Evolutionary conservation across 495 filamentous ascomycete genomes (phyloP), one percentile per base, ranked within the genome.

Genomic region (Endocarpon pusillum): DNA sequence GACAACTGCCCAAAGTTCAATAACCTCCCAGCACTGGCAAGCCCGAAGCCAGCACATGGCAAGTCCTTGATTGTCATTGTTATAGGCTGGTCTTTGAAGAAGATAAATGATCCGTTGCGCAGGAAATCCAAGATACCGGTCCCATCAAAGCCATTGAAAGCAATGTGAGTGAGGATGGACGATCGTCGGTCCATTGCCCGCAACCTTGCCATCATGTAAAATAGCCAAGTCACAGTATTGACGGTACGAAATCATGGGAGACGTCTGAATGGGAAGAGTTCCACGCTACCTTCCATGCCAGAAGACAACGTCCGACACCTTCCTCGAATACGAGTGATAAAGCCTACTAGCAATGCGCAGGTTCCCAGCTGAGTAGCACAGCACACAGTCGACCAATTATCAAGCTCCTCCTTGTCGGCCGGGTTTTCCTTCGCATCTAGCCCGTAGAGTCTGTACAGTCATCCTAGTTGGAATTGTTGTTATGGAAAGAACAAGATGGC

Each of bases 221-320:
- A 59, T n/a, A 69, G 45, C 46, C 67, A 64, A 9, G 52, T 46
- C 19, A 62, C 31, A 32, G 56, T 62, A 43, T 67, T 69, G 39
- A 66, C 49, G 17, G 58, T 37, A 66, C 62, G 43, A 67, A 67
- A 25, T 61, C 39, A 38, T 69, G 62, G 17, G 57, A 48, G 8
- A 57, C 52, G 12, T 57, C 49, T 19, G 67, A 52, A 21, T 51
- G 39, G 15, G 51, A 46, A 10, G 45, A 21, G 37, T 68, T 67
- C 64, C 64, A 69, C 49, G 66, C 67, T 39, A 69, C 53, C 64
- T 67, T 65, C 64, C 65, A 68, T n/a, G 61, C 57, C 54, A 27
- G 7, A 19, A 16, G 7, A 4, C 14, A 12, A 7, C 21, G 37
- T 39, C 31, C 33, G 31, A 8, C 11, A 3, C 3, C 9, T 20